Evolutionary conservation across 2,329 filamentous ascomycete genomes (phyloP), one percentile per base, ranked within the genome.

Genomic region (Metarhizium album): DNA sequence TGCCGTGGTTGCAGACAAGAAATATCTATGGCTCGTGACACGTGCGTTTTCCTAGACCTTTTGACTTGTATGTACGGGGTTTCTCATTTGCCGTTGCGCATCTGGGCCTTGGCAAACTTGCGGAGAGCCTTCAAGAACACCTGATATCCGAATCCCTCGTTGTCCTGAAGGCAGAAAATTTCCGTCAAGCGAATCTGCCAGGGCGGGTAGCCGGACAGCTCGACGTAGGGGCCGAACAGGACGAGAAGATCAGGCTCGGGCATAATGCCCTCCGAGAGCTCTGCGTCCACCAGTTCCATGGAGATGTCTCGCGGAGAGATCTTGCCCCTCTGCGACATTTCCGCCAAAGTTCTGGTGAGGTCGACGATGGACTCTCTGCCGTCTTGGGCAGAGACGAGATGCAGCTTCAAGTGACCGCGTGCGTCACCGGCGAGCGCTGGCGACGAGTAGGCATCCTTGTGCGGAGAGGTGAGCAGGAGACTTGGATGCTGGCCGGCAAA

Each of bases 101-200:
- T 94, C 67, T 95, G 87, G 3, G 90, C 91, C 57, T 83, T 84
- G 9, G 89, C 86, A 69, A 82, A 98, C 60, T 85, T 88, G 66
- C 87, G 85, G 59, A 98, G 70, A 1, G 85, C 91, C 55, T 84
- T 79, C 56, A 97, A 74, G 67, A 97, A 98, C 29, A 95, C 86
- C 64, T 96, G 90, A 67, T 98, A 98, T 43, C 90, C 90, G 18
- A 98, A 90, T 1, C 83, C 83, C 55, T 86, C 79, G 65, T 89
- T 89, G 63, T 90, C 86, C 51, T 78, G 77, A 13, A 87, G 72
- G 60, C 83, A 80, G 66, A 90, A 96, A 52, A 98, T 96, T 74
- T 98, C 93, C 0, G 90, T 96, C 63, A 98, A 72, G 42, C 93
- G 80, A 54, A 97, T 79, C 69, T 96, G 93, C 93, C 93, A 98